Conservation (phyloP, 2,329 filamentous ascomycete genomes). For the Tolypocladium pustulatum region DNA sequence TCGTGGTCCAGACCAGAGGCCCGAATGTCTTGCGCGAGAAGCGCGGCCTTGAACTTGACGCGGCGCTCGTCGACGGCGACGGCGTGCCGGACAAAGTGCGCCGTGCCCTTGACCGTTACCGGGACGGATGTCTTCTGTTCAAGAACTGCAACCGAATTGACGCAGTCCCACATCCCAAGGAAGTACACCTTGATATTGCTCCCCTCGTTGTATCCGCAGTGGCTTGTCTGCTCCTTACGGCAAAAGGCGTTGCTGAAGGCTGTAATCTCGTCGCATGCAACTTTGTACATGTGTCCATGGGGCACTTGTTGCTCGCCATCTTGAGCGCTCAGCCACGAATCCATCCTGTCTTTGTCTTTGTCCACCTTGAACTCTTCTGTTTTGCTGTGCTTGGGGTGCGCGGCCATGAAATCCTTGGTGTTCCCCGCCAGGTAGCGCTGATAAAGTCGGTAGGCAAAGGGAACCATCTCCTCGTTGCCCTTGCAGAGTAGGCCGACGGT, state of each 20-base stretch:
- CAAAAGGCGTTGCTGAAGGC: slow-evolving; percentile 39
- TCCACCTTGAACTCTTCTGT: neutral
- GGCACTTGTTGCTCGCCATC: neutral
- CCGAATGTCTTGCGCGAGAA: slow-evolving; percentile 31
- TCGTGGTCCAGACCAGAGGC: slow-evolving; percentile 16
- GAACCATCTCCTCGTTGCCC: slow-evolving; percentile 43
- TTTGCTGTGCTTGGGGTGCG: slow-evolving; percentile 6
- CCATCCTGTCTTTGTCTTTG: neutral
- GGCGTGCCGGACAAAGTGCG: slow-evolving; percentile 37
- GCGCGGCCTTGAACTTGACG: slow-evolving; percentile 42
- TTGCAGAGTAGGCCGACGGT: slow-evolving; percentile 37
- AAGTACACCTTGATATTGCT: slow-evolving; percentile 38
- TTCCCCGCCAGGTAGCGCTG: slow-evolving; percentile 29
- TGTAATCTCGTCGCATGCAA: slow-evolving; percentile 23
- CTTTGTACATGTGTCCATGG: neutral
- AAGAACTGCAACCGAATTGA: slow-evolving; percentile 36
- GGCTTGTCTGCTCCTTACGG: slow-evolving; percentile 18
- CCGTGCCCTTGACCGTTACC: slow-evolving; percentile 27
- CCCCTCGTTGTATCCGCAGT: slow-evolving; percentile 3
- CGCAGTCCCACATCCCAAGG: slow-evolving; percentile 45
- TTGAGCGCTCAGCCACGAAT: neutral
- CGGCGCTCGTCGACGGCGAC: slow-evolving; percentile 43
- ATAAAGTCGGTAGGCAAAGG: slow-evolving; percentile 35
- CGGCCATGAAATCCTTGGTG: slow-evolving; percentile 17
- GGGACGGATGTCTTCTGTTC: slow-evolving; percentile 27